Evolutionary conservation across 306 rosid genomes (phyloP).

Genomic region (Lablab purpureus): DNA sequence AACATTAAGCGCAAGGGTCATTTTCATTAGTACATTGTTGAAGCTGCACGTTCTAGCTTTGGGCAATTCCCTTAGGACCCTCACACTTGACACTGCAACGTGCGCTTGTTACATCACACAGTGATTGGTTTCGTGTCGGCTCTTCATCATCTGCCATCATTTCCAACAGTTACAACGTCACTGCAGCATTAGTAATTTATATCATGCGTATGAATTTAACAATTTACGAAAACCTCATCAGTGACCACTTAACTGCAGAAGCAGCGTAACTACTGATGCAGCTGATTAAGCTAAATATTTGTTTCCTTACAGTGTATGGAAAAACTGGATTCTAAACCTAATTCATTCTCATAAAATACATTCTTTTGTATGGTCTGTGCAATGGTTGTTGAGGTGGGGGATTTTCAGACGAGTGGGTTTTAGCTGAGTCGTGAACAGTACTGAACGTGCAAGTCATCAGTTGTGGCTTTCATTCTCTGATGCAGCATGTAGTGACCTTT

Average conservation of each 20-base stretch:
- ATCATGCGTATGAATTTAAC: too few relatives aligned
- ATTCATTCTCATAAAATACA: too few relatives aligned
- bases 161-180: neutral
- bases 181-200: neutral
- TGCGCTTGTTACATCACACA: slow-evolving; percentile 14
- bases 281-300: too few relatives aligned
- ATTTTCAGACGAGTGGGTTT: too few relatives aligned
- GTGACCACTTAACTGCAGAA: too few relatives aligned
- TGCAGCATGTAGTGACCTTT: slow-evolving; percentile 1
- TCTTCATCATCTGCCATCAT: neutral
- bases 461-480: slow-evolving; percentile 28
- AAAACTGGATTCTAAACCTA: too few relatives aligned
- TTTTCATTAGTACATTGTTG: neutral
- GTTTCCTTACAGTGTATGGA: too few relatives aligned
- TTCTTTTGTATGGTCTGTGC: too few relatives aligned
- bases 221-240: too few relatives aligned
- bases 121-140: neutral
- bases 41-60: neutral
- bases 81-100: neutral
- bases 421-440: neutral
- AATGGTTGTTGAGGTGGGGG: too few relatives aligned
- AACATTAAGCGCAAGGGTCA: neutral
- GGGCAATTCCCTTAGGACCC: neutral
- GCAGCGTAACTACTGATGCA: too few relatives aligned
- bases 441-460: slow-evolving; percentile 28